Conservation (phyloP, 1,284 basidiomycete genomes). For the Pseudomicrostroma phylloplanum region DNA sequence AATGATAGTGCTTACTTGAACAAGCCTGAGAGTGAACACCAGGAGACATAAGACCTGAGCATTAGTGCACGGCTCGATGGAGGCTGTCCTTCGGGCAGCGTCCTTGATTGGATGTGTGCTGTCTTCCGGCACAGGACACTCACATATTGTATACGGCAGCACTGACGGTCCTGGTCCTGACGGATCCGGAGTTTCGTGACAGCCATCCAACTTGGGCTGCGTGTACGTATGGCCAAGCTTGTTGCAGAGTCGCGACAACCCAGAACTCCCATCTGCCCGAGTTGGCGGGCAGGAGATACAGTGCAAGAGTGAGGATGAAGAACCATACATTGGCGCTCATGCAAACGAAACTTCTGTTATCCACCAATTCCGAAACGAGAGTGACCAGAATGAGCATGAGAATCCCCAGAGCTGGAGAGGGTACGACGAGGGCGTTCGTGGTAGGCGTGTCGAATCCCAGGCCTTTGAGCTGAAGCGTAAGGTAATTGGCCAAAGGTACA, state of each 20-base stretch:
- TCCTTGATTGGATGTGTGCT: no score
- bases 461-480: conserved; percentile 12
- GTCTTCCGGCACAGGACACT: background rate
- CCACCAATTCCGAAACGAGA: conserved; percentile 14
- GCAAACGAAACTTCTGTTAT: conserved; percentile 14
- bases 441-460: conserved; percentile 11
- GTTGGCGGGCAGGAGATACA: conserved; percentile 11
- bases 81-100: no score
- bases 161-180: conserved; percentile 17
- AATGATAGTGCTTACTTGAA: conserved; percentile 14
- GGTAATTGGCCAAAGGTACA: conserved; percentile 9
- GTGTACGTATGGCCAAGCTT: conserved; percentile 18
- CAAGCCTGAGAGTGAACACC: background rate
- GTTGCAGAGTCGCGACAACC: conserved; percentile 14
- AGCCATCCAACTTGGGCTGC: conserved; percentile 17
- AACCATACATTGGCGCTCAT: conserved; percentile 15
- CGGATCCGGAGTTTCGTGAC: conserved; percentile 12
- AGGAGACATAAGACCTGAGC: no score
- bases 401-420: conserved; percentile 6
- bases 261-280: conserved; percentile 17
- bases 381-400: conserved; percentile 14
- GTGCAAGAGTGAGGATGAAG: conserved; percentile 9
- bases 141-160: conserved; percentile 27
- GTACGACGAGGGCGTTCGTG: conserved; percentile 14
- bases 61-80: no score